Conservation (phyloP, 148 eudicot species). For the Rhododendron kiyosumense region DNA sequence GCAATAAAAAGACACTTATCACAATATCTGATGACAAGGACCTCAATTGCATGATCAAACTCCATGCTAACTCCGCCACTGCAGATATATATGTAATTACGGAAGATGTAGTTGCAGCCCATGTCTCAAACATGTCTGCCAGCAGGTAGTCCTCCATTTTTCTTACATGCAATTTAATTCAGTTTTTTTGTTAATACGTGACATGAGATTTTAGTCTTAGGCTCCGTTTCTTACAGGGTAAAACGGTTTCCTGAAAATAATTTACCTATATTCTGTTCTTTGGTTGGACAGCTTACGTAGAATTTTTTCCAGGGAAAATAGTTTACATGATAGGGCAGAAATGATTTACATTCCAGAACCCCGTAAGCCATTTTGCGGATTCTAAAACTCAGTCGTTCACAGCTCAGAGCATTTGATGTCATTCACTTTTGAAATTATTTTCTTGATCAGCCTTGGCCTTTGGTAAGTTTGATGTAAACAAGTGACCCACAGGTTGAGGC, state of each 20-base stretch:
- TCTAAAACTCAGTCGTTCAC: background rate
- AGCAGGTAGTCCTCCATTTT: constrained; percentile 52
- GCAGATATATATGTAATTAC: constrained; percentile 61
- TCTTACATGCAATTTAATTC: background rate
- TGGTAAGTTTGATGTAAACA: background rate
- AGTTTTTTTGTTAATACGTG: background rate
- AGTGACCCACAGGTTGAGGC: background rate
- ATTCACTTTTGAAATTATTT: background rate
- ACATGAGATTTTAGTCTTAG: background rate
- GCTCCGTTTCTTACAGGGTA: background rate
- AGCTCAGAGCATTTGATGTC: background rate
- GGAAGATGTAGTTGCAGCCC: constrained; percentile 58
- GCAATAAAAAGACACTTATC: constrained; percentile 73
- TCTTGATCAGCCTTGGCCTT: background rate
- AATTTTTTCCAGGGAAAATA: background rate
- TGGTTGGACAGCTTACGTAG: background rate
- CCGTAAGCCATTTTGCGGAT: background rate
- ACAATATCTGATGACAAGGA: constrained; percentile 88
- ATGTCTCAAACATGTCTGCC: constrained; percentile 66
- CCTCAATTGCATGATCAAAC: constrained; percentile 73
- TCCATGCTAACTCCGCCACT: constrained; percentile 50
- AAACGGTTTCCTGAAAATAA: background rate
- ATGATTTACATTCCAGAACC: background rate
- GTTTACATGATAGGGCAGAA: background rate
- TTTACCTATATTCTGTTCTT: background rate